These are phyloP conservation scores for Alternaria tenuissima DNA, from an alignment of 2,329 filamentous ascomycete species.

Conservation along the genomic window DNA sequence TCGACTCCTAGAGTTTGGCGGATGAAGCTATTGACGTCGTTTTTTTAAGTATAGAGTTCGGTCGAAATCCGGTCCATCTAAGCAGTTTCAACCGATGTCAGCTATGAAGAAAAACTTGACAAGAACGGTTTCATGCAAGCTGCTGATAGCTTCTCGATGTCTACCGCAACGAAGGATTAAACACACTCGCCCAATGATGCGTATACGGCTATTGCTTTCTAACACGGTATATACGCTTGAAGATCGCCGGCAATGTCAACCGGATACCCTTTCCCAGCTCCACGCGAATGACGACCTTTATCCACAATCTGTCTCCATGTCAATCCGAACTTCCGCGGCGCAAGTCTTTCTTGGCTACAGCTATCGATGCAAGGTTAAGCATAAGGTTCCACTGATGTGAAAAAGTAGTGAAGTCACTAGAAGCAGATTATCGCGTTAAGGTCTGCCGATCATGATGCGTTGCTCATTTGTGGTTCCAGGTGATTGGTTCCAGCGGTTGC, in stretches of 20 bases:
- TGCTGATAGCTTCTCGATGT: not conserved
- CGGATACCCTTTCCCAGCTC: not conserved
- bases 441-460: slow-evolving; percentile 16
- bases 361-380: not conserved
- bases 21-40: not conserved
- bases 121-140: not conserved
- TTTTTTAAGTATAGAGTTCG: not conserved
- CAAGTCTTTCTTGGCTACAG: not conserved
- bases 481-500: slow-evolving; percentile 6
- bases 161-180: not conserved
- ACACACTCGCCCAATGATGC: not conserved
- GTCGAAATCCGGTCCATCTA: not conserved
- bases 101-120: not conserved
- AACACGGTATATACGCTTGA: not conserved
- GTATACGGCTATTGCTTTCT: not conserved
- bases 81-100: not conserved
- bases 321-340: not conserved
- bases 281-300: slow-evolving; percentile 1
- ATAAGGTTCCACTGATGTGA: not conserved
- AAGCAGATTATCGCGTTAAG: not conserved
- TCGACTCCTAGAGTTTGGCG: not conserved
- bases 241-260: not conserved
- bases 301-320: not conserved
- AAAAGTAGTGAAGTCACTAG: slow-evolving; percentile 2
- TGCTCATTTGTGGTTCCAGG: not conserved